phyloP scores from a whole-genome alignment of 1,139 yeast species.

The Taphrina flavorubra region DNA sequence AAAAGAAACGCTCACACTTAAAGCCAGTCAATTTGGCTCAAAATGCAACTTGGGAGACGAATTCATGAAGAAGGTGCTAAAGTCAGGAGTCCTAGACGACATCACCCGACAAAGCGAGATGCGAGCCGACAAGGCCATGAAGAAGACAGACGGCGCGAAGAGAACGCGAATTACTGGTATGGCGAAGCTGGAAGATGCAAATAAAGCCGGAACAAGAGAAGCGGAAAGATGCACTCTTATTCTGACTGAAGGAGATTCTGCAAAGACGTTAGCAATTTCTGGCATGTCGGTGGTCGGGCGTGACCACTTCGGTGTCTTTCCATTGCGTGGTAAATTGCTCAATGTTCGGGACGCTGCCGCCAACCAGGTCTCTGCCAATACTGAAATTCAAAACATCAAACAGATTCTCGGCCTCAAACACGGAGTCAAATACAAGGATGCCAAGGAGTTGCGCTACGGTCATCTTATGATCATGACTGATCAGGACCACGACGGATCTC shows the following conservation, averaged over 20 bases:
- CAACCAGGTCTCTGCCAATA: constrained; percentile 89
- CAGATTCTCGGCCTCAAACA: constrained; percentile 96
- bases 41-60: constrained; percentile 74
- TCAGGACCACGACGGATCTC: constrained; percentile 99
- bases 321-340: constrained; percentile 89
- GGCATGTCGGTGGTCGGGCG: constrained; percentile 96
- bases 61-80: constrained; percentile 72
- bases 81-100: constrained; percentile 81
- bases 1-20: constrained; percentile 91
- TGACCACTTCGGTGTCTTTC: constrained; percentile 94
- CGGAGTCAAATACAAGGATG: constrained; percentile 77
- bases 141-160: constrained; percentile 87
- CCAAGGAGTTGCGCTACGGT: constrained; percentile 84
- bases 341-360: constrained; percentile 96
- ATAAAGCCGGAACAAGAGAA: constrained; percentile 92
- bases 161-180: constrained; percentile 86
- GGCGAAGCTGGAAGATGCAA: constrained; percentile 93
- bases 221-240: constrained; percentile 91
- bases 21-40: constrained; percentile 87
- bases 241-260: constrained; percentile 97
- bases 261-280: constrained; percentile 87
- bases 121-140: constrained; percentile 85
- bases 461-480: constrained; percentile 99
- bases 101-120: constrained; percentile 82
- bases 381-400: constrained; percentile 92